These are phyloP conservation scores for Mucor indicus DNA, from an alignment of 371 early-diverging fungal genomes.

Conservation along the genomic window DNA sequence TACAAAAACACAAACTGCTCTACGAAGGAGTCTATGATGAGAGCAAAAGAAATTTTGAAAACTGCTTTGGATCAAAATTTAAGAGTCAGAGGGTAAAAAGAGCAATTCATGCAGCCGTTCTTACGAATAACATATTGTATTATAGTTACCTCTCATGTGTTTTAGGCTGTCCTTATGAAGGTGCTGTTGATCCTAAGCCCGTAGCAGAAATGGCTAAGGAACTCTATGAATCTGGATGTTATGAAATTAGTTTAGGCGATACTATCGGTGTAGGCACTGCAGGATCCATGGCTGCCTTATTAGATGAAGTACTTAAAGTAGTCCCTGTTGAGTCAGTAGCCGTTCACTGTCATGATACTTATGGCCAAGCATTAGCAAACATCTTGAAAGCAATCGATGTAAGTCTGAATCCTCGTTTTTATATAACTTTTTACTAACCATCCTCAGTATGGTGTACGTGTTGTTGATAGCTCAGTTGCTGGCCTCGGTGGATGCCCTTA, in stretches of 20 bases:
- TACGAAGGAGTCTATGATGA: constrained; percentile 75
- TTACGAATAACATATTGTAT: not conserved
- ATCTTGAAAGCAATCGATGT: constrained; percentile 77
- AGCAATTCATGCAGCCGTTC: not conserved
- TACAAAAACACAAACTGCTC: constrained; percentile 92
- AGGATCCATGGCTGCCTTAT: constrained; percentile 69
- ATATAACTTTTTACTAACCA: not conserved
- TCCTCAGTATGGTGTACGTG: constrained; percentile 83
- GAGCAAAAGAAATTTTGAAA: constrained; percentile 71
- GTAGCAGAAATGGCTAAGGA: constrained; percentile 77
- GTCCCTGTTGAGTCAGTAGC: constrained; percentile 81
- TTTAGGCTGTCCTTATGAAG: constrained; percentile 96
- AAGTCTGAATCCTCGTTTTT: too few species aligned
- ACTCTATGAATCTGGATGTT: constrained; percentile 90
- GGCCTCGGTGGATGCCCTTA: constrained; percentile 98
- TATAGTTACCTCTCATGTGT: constrained; percentile 86
- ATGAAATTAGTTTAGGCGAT: constrained; percentile 95
- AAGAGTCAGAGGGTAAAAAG: constrained; percentile 73
- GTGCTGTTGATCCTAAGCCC: constrained; percentile 62
- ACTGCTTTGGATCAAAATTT: constrained; percentile 67
- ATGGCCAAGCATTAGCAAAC: constrained; percentile 96
- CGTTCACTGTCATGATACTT: constrained; percentile 97
- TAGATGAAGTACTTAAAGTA: constrained; percentile 67
- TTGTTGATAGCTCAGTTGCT: constrained; percentile 90
- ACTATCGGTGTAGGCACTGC: constrained; percentile 96